Evolutionary conservation across 116 monocot genomes (phyloP), one percentile per base, ranked within the genome.

Genomic region (Trichopus zeylanicus): DNA sequence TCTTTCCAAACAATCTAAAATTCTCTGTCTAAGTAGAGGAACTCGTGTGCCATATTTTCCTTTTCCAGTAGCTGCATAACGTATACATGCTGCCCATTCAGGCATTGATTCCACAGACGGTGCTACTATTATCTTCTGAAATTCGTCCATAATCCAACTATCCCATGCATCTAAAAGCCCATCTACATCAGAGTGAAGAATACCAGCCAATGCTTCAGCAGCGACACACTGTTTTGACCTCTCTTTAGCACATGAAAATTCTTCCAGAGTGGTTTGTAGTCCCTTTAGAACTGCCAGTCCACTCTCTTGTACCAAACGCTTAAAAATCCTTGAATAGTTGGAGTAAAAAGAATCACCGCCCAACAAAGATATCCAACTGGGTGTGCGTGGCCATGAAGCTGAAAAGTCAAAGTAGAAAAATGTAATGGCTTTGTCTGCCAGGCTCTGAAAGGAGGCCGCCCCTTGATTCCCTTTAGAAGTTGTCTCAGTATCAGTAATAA

Each of bases 381-480:
- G 92, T 39, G 98, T 98, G 0, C 98, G 79, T 53, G 98, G 98
- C 98, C 98, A 98, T 54, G 88, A 71, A 56, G 98, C 78, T 56
- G 80, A 85, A 62, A 98, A 98, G 60, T 98, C 98, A 72, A 92
- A 98, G 66, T 92, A 92, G 80, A 98, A 98, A 57, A 71, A 84
- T 10, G 88, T 98, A 48, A 98, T 91, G 26, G 85, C 77, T 69
- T 81, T 85, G 67, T 98, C 98, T 60, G 85, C 57, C 31, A 65
- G 56, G 55, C 82, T 88, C 70, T 98, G 98, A 56, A 98, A 68
- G 32, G 86, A 88, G 61, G 83, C 82, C 48, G 64, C 42, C 46
- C 70, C 87, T 26, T 76, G 62, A 68, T 59, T 71, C 27, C 74
- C 83, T 75, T 76, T 87, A 19, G 77, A 75, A 51, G 76, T 67